Base-by-base conservation (phyloP, 1,284 basidiomycete genomes). In the Ganoderma sp. region DNA sequence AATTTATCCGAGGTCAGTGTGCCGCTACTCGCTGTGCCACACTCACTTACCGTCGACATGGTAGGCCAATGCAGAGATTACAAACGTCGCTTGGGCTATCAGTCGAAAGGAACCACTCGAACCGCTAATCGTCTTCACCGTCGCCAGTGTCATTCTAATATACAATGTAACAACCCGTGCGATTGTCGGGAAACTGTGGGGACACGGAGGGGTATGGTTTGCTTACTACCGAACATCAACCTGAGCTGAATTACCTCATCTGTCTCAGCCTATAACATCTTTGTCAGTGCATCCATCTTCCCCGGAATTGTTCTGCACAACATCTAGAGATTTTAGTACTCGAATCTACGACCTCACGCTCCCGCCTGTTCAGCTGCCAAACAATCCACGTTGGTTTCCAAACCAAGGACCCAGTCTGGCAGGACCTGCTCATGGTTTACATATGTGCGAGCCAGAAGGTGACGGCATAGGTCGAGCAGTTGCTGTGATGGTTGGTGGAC, bases 401-500 rank as follows among this genome's bases (percentile, higher is more conserved):
- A 79, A 78, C 28, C 68, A 71, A 15, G 56, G 56, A 14, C 84
- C 84, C 1, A 90, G 87, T 73, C 79, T 82, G 14, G 90, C 87
- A 12, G 90, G 91, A 19, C 85, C 90, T n/a, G 85, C 91, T 2
- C 88, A 90, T 75, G 91, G 91, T 2, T 76, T 92, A 41, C 87
- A 89, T 45, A 81, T 86, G 71, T 81, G 80, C 39, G 88, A 88
- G 69, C 73, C 76, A 0, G 90, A 92, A 78, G 90, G 90, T 1
- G 75, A 74, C 17, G 89, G 89, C 6, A 77, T 81, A 15, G 91
- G 91, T 5, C 82, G 86, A 19, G 93, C 91, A 74, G 82, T 89
- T 17, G 81, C 84, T 17, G 82, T 93, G 17, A 79, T 93, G 28
- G 84, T 85, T 67, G 91, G 91, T 3, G 89, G 89, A 9, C 82